Percentiles rank a stretch among this genome's conserved stretches.
phyloP scores from a whole-genome alignment of 495 filamentous ascomycete species.

The Lophiotrema nucula region DNA sequence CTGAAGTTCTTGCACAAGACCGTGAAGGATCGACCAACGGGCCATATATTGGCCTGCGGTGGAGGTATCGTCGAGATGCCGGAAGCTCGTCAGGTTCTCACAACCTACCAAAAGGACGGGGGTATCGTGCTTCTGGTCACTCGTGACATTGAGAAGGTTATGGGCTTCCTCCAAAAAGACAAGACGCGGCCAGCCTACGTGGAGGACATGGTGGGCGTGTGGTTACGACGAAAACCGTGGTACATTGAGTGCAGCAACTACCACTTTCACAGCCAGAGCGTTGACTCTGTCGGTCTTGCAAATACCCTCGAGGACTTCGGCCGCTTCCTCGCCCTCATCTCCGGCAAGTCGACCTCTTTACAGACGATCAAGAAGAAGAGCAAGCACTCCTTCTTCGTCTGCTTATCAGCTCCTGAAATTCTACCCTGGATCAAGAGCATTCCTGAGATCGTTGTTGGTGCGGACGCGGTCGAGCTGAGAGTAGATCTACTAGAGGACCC shows the following conservation, averaged over 20 bases:
- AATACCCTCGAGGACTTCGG: slow-evolving; percentile 74
- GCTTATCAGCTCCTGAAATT: slow-evolving; percentile 78
- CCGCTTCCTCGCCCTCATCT: slow-evolving; percentile 72
- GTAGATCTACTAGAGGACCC: slow-evolving; percentile 89
- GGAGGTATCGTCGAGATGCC: slow-evolving; percentile 89
- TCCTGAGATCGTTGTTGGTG: slow-evolving; percentile 73
- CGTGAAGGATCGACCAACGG: slow-evolving; percentile 69
- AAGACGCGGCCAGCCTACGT: slow-evolving; percentile 90
- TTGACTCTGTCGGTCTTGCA: slow-evolving; percentile 57
- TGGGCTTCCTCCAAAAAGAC: slow-evolving; percentile 86
- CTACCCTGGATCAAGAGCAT: slow-evolving; percentile 60
- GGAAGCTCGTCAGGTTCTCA: slow-evolving; percentile 73
- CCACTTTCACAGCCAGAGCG: slow-evolving; percentile 80
- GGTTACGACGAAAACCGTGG: slow-evolving; percentile 86
- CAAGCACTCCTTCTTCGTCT: slow-evolving; percentile 85
- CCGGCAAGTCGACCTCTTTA: slow-evolving; percentile 65
- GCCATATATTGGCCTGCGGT: slow-evolving; percentile 87
- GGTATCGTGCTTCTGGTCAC: slow-evolving; percentile 89
- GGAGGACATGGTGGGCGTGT: slow-evolving; percentile 91
- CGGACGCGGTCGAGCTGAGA: slow-evolving; percentile 89
- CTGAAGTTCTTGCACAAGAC: slow-evolving; percentile 68
- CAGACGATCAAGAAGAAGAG: slow-evolving; percentile 65
- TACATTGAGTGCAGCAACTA: slow-evolving; percentile 93
- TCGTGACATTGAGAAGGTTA: slow-evolving; percentile 81
- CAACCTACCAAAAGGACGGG: slow-evolving; percentile 70